These are phyloP conservation scores for Pleurotus citrinopileatus DNA, from an alignment of 768 basidiomycete species.

Conservation along the genomic window DNA sequence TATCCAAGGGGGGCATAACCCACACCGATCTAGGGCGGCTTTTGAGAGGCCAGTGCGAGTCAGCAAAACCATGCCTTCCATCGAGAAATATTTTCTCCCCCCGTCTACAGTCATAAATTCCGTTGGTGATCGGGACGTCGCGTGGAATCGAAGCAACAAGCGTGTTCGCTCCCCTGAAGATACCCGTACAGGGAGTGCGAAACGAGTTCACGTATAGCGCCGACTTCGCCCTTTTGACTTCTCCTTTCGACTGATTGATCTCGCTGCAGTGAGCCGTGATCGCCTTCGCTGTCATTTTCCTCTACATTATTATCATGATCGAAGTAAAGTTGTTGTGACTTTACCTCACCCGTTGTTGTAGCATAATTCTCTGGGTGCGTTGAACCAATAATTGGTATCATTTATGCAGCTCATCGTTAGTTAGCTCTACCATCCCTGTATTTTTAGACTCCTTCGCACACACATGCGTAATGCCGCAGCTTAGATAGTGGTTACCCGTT, in stretches of 20 bases:
- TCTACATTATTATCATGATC: neutral
- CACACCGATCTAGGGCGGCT: constrained; percentile 15
- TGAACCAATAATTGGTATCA: neutral
- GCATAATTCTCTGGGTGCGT: constrained; percentile 2
- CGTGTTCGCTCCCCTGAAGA: constrained; percentile 21
- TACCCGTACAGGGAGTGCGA: constrained; percentile 17
- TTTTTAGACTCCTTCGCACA: constrained; percentile 4
- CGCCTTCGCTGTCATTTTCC: neutral
- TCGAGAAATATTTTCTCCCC: constrained; percentile 45
- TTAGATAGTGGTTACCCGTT: too few species aligned
- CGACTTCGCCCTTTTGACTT: neutral
- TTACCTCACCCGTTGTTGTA: constrained; percentile 1
- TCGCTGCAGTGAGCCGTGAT: too few species aligned
- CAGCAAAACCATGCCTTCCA: constrained; percentile 34
- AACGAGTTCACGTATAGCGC: constrained; percentile 14
- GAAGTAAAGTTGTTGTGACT: neutral
- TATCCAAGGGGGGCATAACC: constrained; percentile 21
- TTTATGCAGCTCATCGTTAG: constrained; percentile 1
- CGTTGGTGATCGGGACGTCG: constrained; percentile 11
- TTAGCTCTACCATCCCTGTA: constrained; percentile 1
- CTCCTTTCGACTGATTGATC: neutral
- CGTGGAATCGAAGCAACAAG: constrained; percentile 22
- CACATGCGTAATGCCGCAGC: neutral
- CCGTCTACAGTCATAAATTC: constrained; percentile 15
- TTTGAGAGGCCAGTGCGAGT: constrained; percentile 13